A percentile compares a stretch with the other conserved stretches of the same genome.
These are phyloP conservation scores for Lachnellula occidentalis DNA, from an alignment of 2,329 filamentous ascomycete species.

Conservation along the genomic window DNA sequence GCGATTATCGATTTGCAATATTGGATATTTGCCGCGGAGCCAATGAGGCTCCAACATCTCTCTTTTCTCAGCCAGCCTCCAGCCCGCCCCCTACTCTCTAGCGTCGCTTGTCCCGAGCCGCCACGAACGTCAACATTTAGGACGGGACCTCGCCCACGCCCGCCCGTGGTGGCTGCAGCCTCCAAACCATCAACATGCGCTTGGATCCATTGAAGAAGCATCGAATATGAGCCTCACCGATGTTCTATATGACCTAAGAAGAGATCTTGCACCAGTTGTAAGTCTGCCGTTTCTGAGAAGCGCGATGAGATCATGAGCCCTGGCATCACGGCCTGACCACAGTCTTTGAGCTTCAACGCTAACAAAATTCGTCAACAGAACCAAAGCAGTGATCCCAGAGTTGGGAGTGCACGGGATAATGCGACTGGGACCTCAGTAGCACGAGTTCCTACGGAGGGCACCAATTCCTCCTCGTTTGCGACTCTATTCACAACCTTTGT, in stretches of 20 bases:
- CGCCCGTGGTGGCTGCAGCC: neutral
- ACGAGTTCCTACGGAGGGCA: constrained; percentile 33
- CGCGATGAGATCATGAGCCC: neutral
- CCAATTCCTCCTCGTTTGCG: constrained; percentile 38
- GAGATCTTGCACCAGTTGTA: constrained; percentile 1
- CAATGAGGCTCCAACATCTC: neutral
- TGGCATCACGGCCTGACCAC: neutral
- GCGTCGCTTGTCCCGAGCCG: neutral
- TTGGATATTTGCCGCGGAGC: neutral
- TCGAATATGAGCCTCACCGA: neutral
- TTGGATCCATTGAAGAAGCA: neutral
- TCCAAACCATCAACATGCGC: neutral
- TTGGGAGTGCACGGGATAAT: constrained; percentile 41
- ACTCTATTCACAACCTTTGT: constrained; percentile 46
- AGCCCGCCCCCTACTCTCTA: neutral
- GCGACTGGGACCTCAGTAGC: constrained; percentile 31
- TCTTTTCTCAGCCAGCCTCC: neutral
- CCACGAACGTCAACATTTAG: neutral
- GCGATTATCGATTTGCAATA: neutral
- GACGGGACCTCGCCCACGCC: neutral
- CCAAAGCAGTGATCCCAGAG: constrained; percentile 33
- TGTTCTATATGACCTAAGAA: neutral
- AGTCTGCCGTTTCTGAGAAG: neutral
- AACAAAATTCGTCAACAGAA: constrained; percentile 9
- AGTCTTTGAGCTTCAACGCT: neutral